Percentiles rank a stretch among this genome's conserved stretches.
phyloP scores from a whole-genome alignment of 225 moss, liverwort and hornwort species.

The Marchantia paleacea region DNA sequence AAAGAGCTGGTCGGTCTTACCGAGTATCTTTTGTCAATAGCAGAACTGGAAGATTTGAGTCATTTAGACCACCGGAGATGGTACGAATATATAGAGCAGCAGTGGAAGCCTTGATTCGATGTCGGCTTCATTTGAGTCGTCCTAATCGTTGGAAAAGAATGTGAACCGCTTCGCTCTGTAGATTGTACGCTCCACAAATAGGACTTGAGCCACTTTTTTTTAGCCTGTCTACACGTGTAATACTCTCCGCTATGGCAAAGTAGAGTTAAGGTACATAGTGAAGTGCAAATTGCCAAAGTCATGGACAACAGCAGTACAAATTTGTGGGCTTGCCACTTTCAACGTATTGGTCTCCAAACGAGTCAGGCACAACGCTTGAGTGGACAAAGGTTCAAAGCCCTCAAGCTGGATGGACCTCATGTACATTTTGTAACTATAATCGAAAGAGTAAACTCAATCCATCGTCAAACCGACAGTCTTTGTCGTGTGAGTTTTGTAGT shows the following conservation, averaged over 20 bases:
- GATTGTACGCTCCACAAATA: not conserved
- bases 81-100: conserved; percentile 63
- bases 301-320: not conserved
- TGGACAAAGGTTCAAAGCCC: not conserved
- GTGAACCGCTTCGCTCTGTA: not conserved
- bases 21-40: conserved; percentile 81
- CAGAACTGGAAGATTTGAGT: conserved; percentile 69
- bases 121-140: not conserved
- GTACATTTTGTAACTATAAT: conserved; percentile 8
- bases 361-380: not conserved
- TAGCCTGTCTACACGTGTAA: too few relatives aligned
- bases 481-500: too few relatives aligned
- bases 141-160: not conserved
- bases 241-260: too few relatives aligned
- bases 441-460: not conserved
- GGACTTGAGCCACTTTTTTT: not conserved
- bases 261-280: not conserved
- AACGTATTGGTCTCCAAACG: not conserved
- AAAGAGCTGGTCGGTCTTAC: conserved; percentile 77
- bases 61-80: conserved; percentile 79
- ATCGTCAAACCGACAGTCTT: too few relatives aligned
- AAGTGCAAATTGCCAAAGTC: not conserved
- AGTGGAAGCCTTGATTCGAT: conserved; percentile 28
- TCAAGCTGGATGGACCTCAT: not conserved
- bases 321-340: not conserved